Evolutionary conservation across 2,329 filamentous ascomycete genomes (phyloP).

Genomic region (Ilyonectria destructans): DNA sequence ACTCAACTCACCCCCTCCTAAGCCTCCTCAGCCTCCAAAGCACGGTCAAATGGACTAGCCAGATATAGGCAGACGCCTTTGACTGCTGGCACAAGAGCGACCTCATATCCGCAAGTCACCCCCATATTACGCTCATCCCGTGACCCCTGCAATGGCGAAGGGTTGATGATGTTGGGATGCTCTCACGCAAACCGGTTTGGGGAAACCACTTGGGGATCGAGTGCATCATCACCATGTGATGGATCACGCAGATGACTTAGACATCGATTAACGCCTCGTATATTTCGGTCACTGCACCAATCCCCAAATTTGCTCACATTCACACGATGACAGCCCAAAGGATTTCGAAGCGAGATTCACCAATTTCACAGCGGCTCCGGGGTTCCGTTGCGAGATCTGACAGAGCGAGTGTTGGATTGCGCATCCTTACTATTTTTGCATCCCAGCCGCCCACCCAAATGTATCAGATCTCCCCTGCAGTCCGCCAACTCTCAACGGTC

Average conservation of each 20-base stretch:
- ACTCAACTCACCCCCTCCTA: conserved; percentile 22
- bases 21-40: conserved; percentile 16
- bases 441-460: conserved; percentile 30
- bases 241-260: conserved; percentile 39
- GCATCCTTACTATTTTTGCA: conserved; percentile 42
- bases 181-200: conserved; percentile 13
- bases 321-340: conserved; percentile 16
- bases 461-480: conserved; percentile 46
- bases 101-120: conserved; percentile 27
- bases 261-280: conserved; percentile 31
- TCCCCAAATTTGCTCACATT: conserved; percentile 26
- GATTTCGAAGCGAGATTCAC: conserved; percentile 25
- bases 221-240: conserved; percentile 28
- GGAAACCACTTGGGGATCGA: conserved; percentile 26
- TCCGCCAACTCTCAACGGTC: conserved; percentile 46
- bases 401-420: conserved; percentile 34
- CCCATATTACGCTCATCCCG: conserved; percentile 27
- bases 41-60: conserved; percentile 24
- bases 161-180: conserved; percentile 13
- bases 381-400: conserved; percentile 40
- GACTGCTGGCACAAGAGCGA: conserved; percentile 19
- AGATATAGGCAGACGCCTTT: conserved; percentile 20
- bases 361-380: conserved; percentile 15
- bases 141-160: conserved; percentile 14
- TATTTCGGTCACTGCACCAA: conserved; percentile 20